phyloP scores from a whole-genome alignment of 768 basidiomycete species.

The Suillus discolor region DNA sequence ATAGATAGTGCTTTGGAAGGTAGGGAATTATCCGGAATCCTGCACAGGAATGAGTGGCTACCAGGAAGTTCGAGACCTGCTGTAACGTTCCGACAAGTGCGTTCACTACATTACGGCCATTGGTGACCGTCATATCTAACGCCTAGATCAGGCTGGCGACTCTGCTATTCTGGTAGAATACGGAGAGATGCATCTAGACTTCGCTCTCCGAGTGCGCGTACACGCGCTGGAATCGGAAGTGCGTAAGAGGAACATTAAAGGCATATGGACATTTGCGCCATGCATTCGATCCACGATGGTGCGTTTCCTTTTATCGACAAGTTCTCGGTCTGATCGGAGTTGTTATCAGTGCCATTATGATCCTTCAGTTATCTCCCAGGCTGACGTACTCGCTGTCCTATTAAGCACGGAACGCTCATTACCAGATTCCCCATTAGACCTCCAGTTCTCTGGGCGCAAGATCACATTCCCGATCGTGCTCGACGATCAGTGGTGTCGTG shows the following conservation, averaged over 20 bases:
- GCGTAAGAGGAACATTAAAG: constrained; percentile 30
- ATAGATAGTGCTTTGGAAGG: constrained; percentile 1
- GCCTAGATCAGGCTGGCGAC: constrained; percentile 54
- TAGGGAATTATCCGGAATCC: constrained; percentile 13
- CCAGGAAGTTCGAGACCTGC: constrained; percentile 23
- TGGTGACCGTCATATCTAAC: background rate
- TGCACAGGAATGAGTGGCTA: constrained; percentile 12
- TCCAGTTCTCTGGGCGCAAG: constrained; percentile 51
- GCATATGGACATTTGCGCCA: constrained; percentile 46
- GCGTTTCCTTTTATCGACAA: constrained; percentile 11
- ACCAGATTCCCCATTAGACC: constrained; percentile 40
- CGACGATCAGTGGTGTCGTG: constrained; percentile 58
- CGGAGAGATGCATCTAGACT: constrained; percentile 54
- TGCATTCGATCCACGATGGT: constrained; percentile 66
- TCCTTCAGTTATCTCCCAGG: constrained; percentile 43
- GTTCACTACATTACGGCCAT: background rate
- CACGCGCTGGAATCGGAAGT: constrained; percentile 55
- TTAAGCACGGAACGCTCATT: constrained; percentile 40
- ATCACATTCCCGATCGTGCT: constrained; percentile 65
- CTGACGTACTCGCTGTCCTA: constrained; percentile 44
- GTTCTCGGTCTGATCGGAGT: background rate
- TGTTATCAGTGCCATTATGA: constrained; percentile 52
- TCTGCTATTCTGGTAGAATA: constrained; percentile 65
- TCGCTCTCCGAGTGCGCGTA: constrained; percentile 55
- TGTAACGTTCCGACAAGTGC: constrained; percentile 59